These are phyloP conservation scores for Fusarium papillatum DNA, from an alignment of 2,329 filamentous ascomycete species.

Conservation along the genomic window DNA sequence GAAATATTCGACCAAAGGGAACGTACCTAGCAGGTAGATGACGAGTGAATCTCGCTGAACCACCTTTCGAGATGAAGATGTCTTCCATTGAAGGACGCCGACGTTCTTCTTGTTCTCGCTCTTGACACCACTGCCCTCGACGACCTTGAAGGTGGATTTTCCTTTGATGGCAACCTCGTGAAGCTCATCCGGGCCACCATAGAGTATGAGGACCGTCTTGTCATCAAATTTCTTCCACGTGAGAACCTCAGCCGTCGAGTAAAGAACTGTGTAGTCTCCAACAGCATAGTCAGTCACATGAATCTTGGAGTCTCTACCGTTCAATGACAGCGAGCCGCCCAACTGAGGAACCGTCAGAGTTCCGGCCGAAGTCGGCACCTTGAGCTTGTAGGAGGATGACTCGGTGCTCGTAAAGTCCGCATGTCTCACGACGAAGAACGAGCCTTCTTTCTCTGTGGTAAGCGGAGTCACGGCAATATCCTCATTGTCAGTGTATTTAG, in stretches of 20 bases:
- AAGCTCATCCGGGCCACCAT: conserved; percentile 71
- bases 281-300: conserved; percentile 77
- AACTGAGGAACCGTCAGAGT: conserved; percentile 70
- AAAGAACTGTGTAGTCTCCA: conserved; percentile 70
- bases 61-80: conserved; percentile 44
- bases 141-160: conserved; percentile 14
- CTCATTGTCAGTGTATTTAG: conserved; percentile 64
- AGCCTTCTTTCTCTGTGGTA: conserved; percentile 60
- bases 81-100: conserved; percentile 50
- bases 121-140: conserved; percentile 48
- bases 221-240: conserved; percentile 76
- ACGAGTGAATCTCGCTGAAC: conserved; percentile 54
- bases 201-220: conserved; percentile 73
- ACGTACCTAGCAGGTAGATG: conserved; percentile 55
- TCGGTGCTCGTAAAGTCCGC: conserved; percentile 71
- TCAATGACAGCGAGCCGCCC: conserved; percentile 68
- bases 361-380: conserved; percentile 67
- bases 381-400: conserved; percentile 74
- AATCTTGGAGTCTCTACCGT: conserved; percentile 76
- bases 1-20: fast-evolving
- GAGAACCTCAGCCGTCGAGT: conserved; percentile 78
- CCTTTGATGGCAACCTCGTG: conserved; percentile 71
- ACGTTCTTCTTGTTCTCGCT: conserved; percentile 27
- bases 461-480: conserved; percentile 74
- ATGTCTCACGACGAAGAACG: conserved; percentile 79